These are phyloP conservation scores for Eimeria tenella DNA, from an alignment of 169 alveolate species.

Conservation along the genomic window DNA sequence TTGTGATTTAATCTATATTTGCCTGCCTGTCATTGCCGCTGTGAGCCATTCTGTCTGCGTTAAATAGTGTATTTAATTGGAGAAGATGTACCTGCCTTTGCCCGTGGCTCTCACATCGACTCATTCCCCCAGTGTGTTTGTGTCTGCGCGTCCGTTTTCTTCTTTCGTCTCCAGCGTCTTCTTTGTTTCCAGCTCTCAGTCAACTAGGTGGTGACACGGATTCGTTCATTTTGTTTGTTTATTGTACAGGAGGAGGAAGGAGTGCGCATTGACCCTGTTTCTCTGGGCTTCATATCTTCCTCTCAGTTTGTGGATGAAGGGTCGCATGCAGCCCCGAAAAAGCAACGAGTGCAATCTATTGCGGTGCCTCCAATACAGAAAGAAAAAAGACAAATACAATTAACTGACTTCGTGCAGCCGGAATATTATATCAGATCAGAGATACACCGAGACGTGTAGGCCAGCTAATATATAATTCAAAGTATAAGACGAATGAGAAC, in stretches of 20 bases:
- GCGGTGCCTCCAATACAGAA: constrained; percentile 70
- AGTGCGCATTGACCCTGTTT: constrained; percentile 50
- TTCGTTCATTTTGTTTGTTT: neutral
- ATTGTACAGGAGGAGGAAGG: constrained; percentile 69
- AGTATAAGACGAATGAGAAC: too few species aligned
- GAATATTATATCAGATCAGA: constrained; percentile 64
- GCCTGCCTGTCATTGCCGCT: too few species aligned
- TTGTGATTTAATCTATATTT: too few species aligned
- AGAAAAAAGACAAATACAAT: neutral
- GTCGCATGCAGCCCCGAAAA: neutral
- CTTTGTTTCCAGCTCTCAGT: neutral
- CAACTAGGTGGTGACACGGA: neutral
- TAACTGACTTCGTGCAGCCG: constrained; percentile 43
- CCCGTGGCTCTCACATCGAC: too few species aligned
- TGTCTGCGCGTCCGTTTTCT: neutral
- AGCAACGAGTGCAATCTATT: constrained; percentile 22
- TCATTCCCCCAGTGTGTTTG: neutral
- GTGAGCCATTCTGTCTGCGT: too few species aligned
- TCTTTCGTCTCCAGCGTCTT: neutral
- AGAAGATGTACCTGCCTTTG: too few species aligned
- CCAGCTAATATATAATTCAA: neutral
- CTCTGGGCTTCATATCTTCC: constrained; percentile 61
- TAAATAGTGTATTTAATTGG: too few species aligned
- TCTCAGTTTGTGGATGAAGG: constrained; percentile 47
- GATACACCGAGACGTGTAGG: constrained; percentile 44